phyloP scores from a whole-genome alignment of 192 early-diverging fungal species.

The Gamsiella multidivaricata region DNA sequence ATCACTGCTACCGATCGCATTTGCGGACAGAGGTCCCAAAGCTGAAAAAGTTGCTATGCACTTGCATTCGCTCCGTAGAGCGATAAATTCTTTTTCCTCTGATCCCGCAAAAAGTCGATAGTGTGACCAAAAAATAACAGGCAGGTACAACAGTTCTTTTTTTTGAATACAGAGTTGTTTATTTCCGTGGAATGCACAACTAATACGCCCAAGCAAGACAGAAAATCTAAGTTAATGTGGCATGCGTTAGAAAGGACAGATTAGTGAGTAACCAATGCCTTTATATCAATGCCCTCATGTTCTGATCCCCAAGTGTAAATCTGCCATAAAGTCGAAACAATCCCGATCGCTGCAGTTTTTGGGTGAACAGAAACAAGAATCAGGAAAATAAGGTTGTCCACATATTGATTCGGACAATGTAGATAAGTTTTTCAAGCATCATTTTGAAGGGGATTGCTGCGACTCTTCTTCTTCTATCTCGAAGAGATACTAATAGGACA shows the following conservation, averaged over 20 bases:
- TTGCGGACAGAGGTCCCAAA: no score
- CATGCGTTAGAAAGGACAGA: no score
- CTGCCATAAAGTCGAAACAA: neutral
- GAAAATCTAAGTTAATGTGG: no score
- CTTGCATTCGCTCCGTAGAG: no score
- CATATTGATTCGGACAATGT: slow-evolving; percentile 67
- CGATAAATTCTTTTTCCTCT: no score
- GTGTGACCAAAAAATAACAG: no score
- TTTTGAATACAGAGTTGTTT: slow-evolving; percentile 32
- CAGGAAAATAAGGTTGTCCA: slow-evolving; percentile 53
- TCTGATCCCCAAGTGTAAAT: no score
- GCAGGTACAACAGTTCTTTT: neutral
- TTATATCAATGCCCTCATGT: no score
- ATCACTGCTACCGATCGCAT: no score
- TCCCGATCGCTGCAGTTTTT: neutral
- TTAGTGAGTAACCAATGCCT: no score
- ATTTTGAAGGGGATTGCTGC: slow-evolving; percentile 23
- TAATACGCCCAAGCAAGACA: slow-evolving; percentile 45
- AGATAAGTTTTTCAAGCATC: slow-evolving; percentile 66
- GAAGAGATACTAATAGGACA: no score
- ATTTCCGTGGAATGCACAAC: slow-evolving; percentile 45
- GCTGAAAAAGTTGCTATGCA: neutral
- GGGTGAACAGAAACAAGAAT: slow-evolving; percentile 1
- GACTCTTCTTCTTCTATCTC: neutral
- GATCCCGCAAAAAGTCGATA: no score